Base-by-base conservation (phyloP, 495 filamentous ascomycete species). In the Xylaria sp. region DNA sequence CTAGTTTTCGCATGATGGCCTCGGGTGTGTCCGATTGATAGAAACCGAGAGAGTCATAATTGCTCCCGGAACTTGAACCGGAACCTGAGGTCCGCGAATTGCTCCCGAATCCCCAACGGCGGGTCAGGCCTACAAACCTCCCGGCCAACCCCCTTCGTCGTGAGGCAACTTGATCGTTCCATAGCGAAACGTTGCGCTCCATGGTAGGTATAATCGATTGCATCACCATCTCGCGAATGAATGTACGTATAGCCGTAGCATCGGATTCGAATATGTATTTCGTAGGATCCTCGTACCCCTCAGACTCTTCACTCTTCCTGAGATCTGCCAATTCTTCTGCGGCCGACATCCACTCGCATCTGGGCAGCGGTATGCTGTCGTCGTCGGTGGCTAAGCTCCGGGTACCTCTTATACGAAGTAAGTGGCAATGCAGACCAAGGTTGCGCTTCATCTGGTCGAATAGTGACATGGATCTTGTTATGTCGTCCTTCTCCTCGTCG, bases 391-490 rank as follows among this genome's bases (percentile, higher is more conserved):
- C 90, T 21, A 94, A 89, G 80, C 94, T 96, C 74, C 93, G 91
- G 67, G 90, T 91, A 74, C 92, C 94, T 73, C 95, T 88, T 29
- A 99, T 83, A 48, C 96, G 84, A 5, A 99, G 86, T 3, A 99
- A 86, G 80, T 98, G 96, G 78, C 96, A 99, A 79, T 98, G 94
- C 26, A 99, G 83, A 5, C 96, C 96, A 74, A 98, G 95, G 79
- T 97, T 93, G 33, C 95, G 88, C 81, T 98, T 98, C 96, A 99
- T 99, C 78, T 97, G 92, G 72, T 98, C 95, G 77, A 96, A 99
- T 29, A 98, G 84, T 53, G 87, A 88, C 77, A 92, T 97, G 41
- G 91, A 97, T 79, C 94, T 95, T 15, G 89, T 86, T 62, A 98
- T 96, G 76, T 98, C 94, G 75, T 97, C 94, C 52, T 87, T 88